Conservation (phyloP, 139 green algal species). For the Tetradesmus obliquus region DNA sequence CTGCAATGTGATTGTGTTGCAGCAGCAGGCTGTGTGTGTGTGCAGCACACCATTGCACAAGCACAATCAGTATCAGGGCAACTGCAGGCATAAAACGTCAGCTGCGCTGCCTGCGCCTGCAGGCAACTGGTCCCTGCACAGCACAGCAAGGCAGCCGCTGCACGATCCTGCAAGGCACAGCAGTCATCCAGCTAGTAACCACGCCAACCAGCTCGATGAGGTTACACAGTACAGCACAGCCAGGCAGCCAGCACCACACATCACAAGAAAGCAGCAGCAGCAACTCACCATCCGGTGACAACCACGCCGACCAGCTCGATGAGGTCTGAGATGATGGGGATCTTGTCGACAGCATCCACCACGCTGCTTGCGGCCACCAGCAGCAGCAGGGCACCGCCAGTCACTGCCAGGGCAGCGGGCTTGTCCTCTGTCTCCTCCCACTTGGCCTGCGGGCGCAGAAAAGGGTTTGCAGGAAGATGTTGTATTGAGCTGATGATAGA, state of each 20-base stretch:
- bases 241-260: neutral
- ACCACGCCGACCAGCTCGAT: constrained; percentile 69
- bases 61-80: no score
- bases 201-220: no score
- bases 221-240: neutral
- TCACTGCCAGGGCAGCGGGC: constrained; percentile 46
- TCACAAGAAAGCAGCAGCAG: neutral
- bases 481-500: neutral
- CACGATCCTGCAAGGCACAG: no score
- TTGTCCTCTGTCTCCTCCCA: constrained; percentile 62
- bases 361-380: neutral
- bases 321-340: constrained; percentile 50
- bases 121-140: neutral
- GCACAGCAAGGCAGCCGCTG: neutral
- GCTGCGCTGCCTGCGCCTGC: no score
- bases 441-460: constrained; percentile 21
- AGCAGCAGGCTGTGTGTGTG: no score
- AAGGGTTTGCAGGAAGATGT: neutral
- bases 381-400: constrained; percentile 25
- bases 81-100: no score
- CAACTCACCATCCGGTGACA: constrained; percentile 56
- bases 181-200: no score
- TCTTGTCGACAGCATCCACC: constrained; percentile 40
- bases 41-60: no score
- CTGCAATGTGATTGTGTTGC: no score